Base-by-base conservation (phyloP, 208 protist species). In the Trypanosoma lewisi region DNA sequence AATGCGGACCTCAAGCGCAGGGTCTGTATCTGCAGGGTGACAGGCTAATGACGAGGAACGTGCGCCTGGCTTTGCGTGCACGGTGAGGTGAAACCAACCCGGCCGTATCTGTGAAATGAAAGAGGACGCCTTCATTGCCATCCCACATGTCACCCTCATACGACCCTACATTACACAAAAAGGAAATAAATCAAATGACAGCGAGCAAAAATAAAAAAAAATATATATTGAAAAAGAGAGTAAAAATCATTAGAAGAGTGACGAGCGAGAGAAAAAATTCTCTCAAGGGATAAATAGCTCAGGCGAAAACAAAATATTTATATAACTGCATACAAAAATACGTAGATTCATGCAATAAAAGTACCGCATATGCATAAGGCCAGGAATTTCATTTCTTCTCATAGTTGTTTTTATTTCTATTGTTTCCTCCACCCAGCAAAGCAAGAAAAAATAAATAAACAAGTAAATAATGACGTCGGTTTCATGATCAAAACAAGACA, bases 11-110 rank as follows among this genome's bases (percentile, higher is more conserved):
- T 92, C 83, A 0, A 89, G 56, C 14, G 77, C 71, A 0, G 56
- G 64, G 48, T 75, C 75, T 1, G 36, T 21, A 0, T 67, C 16
- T 0, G 52, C 51, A 19, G 83, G 69, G 2, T 71, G 69, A 5
- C 49, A 58, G 2, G 73, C 76, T 27, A 94, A 62, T 8, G 66
- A 58, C 2, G 82, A 84, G 8, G 39, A 52, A 2, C 77, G 67
- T 28, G 89, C 85, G 25, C 89, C 83, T 34, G 89, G 89, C 63
- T 95, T 95, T 11, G 75, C 85, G 67, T 81, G 81, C 14, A 95
- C 72, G 11, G 61, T 54, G 16, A 95, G 19, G 16, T 59, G 58
- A 62, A 81, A 95, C 14, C 31, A 59, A 28, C 82, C 80, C 5
- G 78, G 74, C 11, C 76, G 60, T 16, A 70, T 33, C 59, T 74